Conservation (phyloP, 1,139 yeast species). For the Pichia norvegensis region DNA sequence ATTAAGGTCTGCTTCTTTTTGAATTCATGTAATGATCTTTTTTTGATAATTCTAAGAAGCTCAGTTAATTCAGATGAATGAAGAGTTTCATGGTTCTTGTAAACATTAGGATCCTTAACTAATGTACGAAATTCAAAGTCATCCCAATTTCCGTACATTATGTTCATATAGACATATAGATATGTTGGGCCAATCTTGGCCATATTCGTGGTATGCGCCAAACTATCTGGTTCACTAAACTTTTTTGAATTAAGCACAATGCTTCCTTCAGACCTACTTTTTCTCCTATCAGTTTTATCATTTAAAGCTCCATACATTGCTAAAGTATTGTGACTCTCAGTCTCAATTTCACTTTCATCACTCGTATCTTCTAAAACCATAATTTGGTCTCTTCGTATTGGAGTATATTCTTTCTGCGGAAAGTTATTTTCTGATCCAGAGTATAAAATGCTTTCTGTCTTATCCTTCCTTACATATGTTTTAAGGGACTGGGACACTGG, state of each 20-base stretch:
- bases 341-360: not conserved
- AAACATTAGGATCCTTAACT: not conserved
- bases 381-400: not conserved
- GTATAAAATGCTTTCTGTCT: too few relatives aligned
- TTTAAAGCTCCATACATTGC: not conserved
- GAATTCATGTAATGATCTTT: constrained; percentile 1
- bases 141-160: constrained; percentile 8
- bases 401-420: not conserved
- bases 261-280: not conserved
- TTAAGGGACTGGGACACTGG: not conserved
- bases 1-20: not conserved
- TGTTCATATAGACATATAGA: constrained; percentile 4
- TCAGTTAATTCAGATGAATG: not conserved
- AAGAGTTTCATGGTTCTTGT: not conserved
- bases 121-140: constrained; percentile 6
- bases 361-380: not conserved
- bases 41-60: not conserved
- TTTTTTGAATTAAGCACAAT: not conserved
- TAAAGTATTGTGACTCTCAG: not conserved
- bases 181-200: constrained; percentile 8
- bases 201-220: constrained; percentile 2
- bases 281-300: not conserved
- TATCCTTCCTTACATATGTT: not conserved
- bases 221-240: not conserved
- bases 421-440: too few relatives aligned